Evolutionary conservation across 805 yeast genomes (phyloP).

Genomic region (Saturnispora quitensis): DNA sequence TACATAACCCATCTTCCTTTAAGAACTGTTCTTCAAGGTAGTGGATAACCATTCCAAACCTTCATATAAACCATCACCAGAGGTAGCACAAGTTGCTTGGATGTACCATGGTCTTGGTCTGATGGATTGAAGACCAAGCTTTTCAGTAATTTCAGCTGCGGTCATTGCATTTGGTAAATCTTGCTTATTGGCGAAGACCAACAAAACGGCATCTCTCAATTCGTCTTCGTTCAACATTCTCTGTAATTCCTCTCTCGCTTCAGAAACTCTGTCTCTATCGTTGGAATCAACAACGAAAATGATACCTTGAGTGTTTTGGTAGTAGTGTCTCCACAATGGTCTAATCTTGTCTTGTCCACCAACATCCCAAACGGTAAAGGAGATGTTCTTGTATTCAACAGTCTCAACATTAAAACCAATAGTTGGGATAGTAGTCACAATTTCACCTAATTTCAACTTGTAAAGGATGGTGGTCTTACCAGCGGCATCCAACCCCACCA

Average conservation of each 20-base stretch:
- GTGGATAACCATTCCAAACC: constrained; percentile 96
- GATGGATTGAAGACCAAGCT: constrained; percentile 91
- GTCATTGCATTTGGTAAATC: constrained; percentile 99
- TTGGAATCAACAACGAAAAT: constrained; percentile 96
- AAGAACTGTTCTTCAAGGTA: constrained; percentile 66
- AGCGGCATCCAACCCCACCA: constrained; percentile 98
- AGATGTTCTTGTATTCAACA: constrained; percentile 93
- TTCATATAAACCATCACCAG: constrained; percentile 97
- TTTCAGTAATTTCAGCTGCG: constrained; percentile 97
- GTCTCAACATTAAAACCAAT: constrained; percentile 97
- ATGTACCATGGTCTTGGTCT: constrained; percentile 99
- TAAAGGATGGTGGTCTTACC: constrained; percentile 96
- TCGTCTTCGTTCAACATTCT: constrained; percentile 98
- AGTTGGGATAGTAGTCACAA: constrained; percentile 93
- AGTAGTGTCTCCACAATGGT: constrained; percentile 98
- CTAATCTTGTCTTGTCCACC: constrained; percentile 99
- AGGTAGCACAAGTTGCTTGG: constrained; percentile 97
- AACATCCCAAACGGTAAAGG: constrained; percentile 98
- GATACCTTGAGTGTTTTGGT: constrained; percentile 97
- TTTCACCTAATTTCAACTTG: constrained; percentile 91
- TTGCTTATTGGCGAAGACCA: constrained; percentile 97
- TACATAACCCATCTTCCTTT: constrained; percentile 4
- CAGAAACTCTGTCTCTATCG: constrained; percentile 95
- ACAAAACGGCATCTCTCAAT: constrained; percentile 89
- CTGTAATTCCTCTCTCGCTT: constrained; percentile 96